Percentiles rank a stretch among this genome's conserved stretches.
phyloP scores from a whole-genome alignment of 1,284 basidiomycete genomes.

The Inonotus hispidus region DNA sequence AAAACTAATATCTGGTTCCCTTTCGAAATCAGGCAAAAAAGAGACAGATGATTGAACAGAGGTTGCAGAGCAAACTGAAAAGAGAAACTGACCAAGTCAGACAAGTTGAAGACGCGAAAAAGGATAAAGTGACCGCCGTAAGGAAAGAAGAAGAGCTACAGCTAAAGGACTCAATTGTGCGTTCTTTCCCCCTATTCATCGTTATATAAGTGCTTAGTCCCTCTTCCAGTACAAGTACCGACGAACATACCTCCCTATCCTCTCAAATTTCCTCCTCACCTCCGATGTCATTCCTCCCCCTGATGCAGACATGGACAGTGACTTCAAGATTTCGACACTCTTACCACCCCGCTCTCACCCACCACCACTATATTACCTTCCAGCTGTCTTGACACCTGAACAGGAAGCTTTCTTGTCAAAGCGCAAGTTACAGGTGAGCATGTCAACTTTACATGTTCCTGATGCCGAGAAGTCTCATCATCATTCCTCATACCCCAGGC shows the following conservation, averaged over 20 bases:
- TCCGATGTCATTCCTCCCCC: conserved; percentile 53
- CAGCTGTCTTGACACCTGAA: conserved; percentile 57
- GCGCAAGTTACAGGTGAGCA: conserved; percentile 55
- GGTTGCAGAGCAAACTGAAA: conserved; percentile 72
- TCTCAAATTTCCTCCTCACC: conserved; percentile 71
- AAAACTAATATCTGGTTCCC: conserved; percentile 9
- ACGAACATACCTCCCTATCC: conserved; percentile 57
- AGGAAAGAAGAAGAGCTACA: conserved; percentile 75
- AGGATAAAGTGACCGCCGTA: conserved; percentile 67
- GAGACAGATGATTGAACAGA: conserved; percentile 70
- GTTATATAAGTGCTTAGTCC: not conserved
- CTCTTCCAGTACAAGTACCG: conserved; percentile 59
- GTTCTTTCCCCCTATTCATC: conserved; percentile 27
- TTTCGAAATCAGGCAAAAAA: conserved; percentile 60
- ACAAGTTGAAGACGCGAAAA: conserved; percentile 75
- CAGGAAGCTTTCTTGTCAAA: conserved; percentile 63
- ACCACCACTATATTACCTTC: conserved; percentile 72
- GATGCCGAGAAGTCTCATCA: not conserved
- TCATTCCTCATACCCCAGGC: conserved; percentile 37
- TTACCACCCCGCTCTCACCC: conserved; percentile 55
- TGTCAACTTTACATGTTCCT: not conserved
- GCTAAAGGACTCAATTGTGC: conserved; percentile 70
- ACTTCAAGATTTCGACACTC: conserved; percentile 12
- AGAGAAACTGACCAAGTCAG: conserved; percentile 80
- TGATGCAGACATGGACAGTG: conserved; percentile 12